Base-by-base conservation (phyloP, 2,329 filamentous ascomycete genomes). In the Cladosporium sp. region DNA sequence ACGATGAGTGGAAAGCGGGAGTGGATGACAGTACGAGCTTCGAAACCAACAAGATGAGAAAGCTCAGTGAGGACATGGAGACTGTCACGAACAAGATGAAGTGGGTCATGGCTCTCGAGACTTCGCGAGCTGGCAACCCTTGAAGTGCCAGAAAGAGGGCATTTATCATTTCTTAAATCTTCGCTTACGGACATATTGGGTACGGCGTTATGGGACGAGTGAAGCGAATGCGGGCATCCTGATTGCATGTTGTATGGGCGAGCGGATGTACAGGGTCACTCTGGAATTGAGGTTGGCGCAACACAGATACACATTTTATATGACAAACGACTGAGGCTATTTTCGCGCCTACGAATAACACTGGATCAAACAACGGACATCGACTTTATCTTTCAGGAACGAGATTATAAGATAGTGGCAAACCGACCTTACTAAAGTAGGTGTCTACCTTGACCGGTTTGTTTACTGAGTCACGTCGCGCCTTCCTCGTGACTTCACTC, bases 31-130 rank as follows among this genome's bases (percentile, higher is more conserved):
- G 80, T 56, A 86, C 85, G 5, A 77, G 73, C 28, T 73, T 74
- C 61, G 65, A 90, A 67, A 86, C 86, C 69, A 74, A 75, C 39
- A 78, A 79, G 61, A 84, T 84, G 5, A 77, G 74, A 36, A 74
- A 76, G 63, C 79, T 84, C 62, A 87, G 89, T 68, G 74, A 79
- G 25, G 82, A 88, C 67, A 87, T 88, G 65, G 78, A 84, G 62
- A 73, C 72, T 59, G 76, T 84, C 25, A 74, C 89, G 52, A 79
- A 85, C 62, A 84, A 90, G 76, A 80, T 92, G 72, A 84, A 79
- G 68, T 92, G 88, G 88, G 87, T 88, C 14, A 79, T 92, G 63
- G 47, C 14, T 25, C 30, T 59, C 11, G 39, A 59, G 17, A 59
- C 51, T 28, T 62, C 52, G 19, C 36, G 54, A 52, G 25, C 34